Base-by-base conservation (phyloP, 2,329 filamentous ascomycete species). In the Stagonosporopsis chrysanthemi region DNA sequence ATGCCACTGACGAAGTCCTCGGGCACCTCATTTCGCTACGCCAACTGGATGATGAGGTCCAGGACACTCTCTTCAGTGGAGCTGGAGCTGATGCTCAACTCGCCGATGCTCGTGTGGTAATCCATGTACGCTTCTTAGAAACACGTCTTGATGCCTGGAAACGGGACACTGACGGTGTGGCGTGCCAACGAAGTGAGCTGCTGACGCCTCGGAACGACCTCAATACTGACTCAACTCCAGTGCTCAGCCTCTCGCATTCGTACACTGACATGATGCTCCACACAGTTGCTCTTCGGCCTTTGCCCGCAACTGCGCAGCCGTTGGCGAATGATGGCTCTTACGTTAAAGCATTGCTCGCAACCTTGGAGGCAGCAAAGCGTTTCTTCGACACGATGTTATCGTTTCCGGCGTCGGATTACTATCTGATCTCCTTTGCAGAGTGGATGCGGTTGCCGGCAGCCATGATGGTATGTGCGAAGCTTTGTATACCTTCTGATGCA, bases 361-460 rank as follows among this genome's bases (percentile, higher is more conserved):
- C 67, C 6, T 61, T 75, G 0, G 90, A 89, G 73, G 91, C 94
- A 68, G 87, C 89, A 2, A 81, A 81, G 57, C 82, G 87, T 39
- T 84, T 87, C 3, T 86, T 94, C 33, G 87, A 91, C 73, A 80
- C 87, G 59, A 85, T 95, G 28, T 82, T 94, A 4, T 84, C 83
- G 23, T 83, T 92, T 22, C 83, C 86, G 4, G 92, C 89, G n/a
- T 91, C 65, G 0, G 64, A 73, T 4, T 75, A 75, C 44, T 62
- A 72, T 46, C 54, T 71, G 1, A 56, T 75, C 12, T 69, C 72
- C 3, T 74, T 74, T 29, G 58, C 67, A 7, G 72, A 74, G 36
- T 75, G 73, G 72, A 70, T 70, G 64, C 67, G 67, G 12, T 53
- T 75, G 7, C 73, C 73, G 6, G 50, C 61, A 15, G 70, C 70